A percentile compares a stretch with the other conserved stretches of the same genome.
phyloP scores from a whole-genome alignment of 768 basidiomycete genomes.

The Tubosaeta sp. region DNA sequence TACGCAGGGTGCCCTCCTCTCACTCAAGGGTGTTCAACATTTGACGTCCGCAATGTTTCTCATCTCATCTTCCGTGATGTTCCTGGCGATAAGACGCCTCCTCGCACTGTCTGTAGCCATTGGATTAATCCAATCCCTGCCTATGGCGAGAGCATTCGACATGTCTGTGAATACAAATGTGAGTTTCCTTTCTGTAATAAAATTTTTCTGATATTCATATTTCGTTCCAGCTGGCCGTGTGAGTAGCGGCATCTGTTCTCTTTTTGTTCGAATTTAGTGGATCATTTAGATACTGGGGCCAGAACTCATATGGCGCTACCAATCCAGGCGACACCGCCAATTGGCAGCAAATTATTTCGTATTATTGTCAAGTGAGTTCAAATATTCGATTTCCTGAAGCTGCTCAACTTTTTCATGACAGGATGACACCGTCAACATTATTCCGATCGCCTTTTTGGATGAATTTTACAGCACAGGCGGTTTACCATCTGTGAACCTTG shows the following conservation, averaged over 20 bases:
- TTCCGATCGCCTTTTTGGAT: constrained; percentile 61
- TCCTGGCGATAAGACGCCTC: neutral
- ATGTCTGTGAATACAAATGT: constrained; percentile 20
- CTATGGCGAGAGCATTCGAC: constrained; percentile 12
- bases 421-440: constrained; percentile 52
- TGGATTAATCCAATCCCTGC: neutral
- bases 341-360: constrained; percentile 32
- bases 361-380: constrained; percentile 28
- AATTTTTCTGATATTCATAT: neutral
- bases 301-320: constrained; percentile 35
- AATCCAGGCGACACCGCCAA: constrained; percentile 26
- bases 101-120: neutral
- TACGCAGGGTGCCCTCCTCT: neutral
- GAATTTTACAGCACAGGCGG: constrained; percentile 56
- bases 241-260: neutral
- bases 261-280: neutral
- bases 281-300: constrained; percentile 33
- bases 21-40: neutral
- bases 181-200: neutral
- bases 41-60: neutral
- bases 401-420: constrained; percentile 13
- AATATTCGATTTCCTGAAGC: neutral
- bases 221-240: constrained; percentile 18
- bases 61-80: neutral
- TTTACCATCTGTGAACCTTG: constrained; percentile 55